Percentiles rank a stretch among this genome's conserved stretches.
These are phyloP conservation scores for Cucumis hystrix DNA, from an alignment of 306 rosid genomes.

Conservation along the genomic window DNA sequence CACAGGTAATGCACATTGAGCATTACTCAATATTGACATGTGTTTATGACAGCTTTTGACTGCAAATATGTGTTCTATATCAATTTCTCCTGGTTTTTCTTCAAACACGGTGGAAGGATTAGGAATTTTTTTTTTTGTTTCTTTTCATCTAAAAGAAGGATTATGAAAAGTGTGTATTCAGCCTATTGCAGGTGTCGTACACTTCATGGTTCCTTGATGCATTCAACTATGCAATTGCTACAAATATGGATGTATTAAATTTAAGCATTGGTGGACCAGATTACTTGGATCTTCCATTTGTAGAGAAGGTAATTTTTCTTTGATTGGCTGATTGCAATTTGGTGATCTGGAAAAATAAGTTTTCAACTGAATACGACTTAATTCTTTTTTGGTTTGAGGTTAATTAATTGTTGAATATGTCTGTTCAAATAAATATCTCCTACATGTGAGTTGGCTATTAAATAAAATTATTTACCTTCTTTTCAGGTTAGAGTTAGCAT, in stretches of 20 bases:
- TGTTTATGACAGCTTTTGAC: neutral
- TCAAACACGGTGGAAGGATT: neutral
- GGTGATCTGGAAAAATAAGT: neutral
- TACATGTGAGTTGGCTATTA: neutral
- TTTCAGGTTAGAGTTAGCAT: neutral
- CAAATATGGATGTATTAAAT: constrained; percentile 87
- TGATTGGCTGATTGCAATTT: neutral
- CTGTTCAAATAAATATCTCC: neutral
- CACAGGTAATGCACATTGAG: constrained; percentile 79
- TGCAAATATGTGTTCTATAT: neutral
- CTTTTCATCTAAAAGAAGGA: constrained; percentile 15
- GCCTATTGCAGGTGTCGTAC: constrained; percentile 96
- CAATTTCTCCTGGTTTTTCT: neutral
- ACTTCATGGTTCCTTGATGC: constrained; percentile 99
- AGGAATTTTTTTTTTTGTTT: constrained; percentile 11
- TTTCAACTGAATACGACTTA: neutral
- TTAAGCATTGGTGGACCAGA: constrained; percentile 99
- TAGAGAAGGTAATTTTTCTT: constrained; percentile 57
- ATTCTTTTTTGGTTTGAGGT: neutral
- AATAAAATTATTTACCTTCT: neutral
- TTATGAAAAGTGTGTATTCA: constrained; percentile 74
- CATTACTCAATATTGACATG: neutral
- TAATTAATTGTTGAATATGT: neutral
- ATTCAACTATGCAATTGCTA: constrained; percentile 94
- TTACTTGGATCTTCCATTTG: constrained; percentile 95